Base-by-base conservation (phyloP, 176 grass and related monocot genomes). In the Aegilops longissima region DNA sequence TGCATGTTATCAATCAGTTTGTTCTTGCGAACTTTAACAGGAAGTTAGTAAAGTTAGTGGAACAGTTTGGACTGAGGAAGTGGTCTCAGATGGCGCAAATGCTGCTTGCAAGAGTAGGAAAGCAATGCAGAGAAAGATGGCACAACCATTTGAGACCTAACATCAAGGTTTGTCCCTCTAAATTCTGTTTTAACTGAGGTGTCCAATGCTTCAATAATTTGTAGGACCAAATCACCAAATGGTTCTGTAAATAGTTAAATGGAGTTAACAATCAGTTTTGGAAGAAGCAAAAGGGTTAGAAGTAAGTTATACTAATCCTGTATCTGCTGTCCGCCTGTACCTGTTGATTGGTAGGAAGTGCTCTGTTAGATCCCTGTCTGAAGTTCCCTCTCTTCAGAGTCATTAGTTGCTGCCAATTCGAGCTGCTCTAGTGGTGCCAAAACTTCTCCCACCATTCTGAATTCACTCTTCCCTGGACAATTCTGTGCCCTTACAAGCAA, bases 61-160 rank as follows among this genome's bases (percentile, higher is more conserved):
- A 93, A 63, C 90, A 91, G 40, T 87, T 96, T 94, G 97, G 97
- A 73, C 29, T 96, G 88, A 88, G 92, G 76, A 98, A 96, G 71
- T 98, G 97, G 97, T 96, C 97, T 82, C 87, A 86, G 42, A 94
- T 98, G 73, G 92, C 93, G 9, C 92, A 93, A 25, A 90, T 91
- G 88, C 76, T 98, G 30, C 92, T 84, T 73, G 93, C 92, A 90
- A 92, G 93, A 88, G 93, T 96, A 47, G 93, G 96, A 68, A 98
- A 98, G 74, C 96, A 98, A 1, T 98, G 96, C 67, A 94, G 93
- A 79, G 96, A 98, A 86, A 94, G 96, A 87, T 98, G 93, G 93
- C 90, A 96, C 73, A 98, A 98, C 84, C 93, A 96, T 94, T 88
- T 98, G 68, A 98, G 92, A 82, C 96, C 96, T 1, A 92, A 98